Evolutionary conservation across 352 stramenopile species (phyloP), one percentile per base, ranked within the genome.

Genomic region (Vaucheria bursata): DNA sequence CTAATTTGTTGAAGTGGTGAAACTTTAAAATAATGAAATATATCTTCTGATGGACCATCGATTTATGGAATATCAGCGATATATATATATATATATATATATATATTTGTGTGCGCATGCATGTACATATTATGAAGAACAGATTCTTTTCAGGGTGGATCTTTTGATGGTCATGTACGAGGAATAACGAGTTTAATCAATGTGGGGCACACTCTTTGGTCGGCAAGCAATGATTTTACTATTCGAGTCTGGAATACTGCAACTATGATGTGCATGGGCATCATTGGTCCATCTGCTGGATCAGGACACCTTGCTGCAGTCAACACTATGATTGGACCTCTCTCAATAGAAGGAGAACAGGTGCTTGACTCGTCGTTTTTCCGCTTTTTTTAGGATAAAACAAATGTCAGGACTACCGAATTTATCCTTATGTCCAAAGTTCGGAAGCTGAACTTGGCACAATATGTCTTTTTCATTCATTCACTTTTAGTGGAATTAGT

Each of bases 331-430:
- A 25, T 25, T 12, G 45, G 45, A 25, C 45, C 45, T 25, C 45
- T 59, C 12, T 59, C 45, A 59, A 59, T 59, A 59, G 45, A 59
- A 25, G 45, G 45, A 59, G 45, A 59, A 25, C 45, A 59, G 45
- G 45, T 59, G 45, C 12, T 12, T 12, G 25, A 59, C 45, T 18
- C 12, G 45, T 18, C 45, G 12, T 59, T 59, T 12, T 59, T 18
- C 12, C 25, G 45, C 45, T 12, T 59, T 12, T 59, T 25, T 12
- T 59, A 59, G 45, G 45, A 25, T 59, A 59, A 25, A 59, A 25
- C n/a, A n/a, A n/a, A n/a, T n/a, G n/a, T n/a, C n/a, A n/a, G n/a
- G n/a, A n/a, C n/a, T n/a, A n/a, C n/a, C 45, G 25, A 12, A 12
- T 12, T 25, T 25, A 12, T 25, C 12, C 25, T 12, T 25, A 59